phyloP scores from a whole-genome alignment of 2,329 filamentous ascomycete species.

The Cryphonectria radicalis region DNA sequence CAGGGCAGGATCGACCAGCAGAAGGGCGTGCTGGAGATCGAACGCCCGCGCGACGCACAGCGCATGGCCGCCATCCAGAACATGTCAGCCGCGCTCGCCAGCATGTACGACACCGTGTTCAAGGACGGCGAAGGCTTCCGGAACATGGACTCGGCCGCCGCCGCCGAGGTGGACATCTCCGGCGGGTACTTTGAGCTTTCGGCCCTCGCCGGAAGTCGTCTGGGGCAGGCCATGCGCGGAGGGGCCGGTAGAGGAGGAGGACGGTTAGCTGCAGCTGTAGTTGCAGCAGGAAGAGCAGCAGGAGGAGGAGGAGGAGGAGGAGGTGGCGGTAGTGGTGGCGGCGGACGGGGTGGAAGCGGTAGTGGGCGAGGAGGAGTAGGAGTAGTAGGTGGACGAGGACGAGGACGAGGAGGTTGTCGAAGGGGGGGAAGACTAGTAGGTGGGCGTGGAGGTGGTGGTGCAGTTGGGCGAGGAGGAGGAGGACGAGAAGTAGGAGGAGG shows the following conservation, averaged over 20 bases:
- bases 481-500: neutral
- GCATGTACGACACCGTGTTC: conserved; percentile 73
- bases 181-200: conserved; percentile 21
- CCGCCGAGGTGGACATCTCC: conserved; percentile 27
- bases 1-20: conserved; percentile 89
- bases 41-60: conserved; percentile 72
- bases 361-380: neutral
- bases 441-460: too few species aligned
- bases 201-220: neutral
- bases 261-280: neutral
- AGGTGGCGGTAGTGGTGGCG: neutral
- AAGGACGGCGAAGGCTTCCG: conserved; percentile 76
- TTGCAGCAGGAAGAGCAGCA: too few species aligned
- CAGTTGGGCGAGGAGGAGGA: neutral
- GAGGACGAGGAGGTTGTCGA: neutral
- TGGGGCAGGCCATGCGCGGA: neutral
- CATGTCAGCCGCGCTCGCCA: conserved; percentile 72
- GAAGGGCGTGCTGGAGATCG: conserved; percentile 80
- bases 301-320: neutral
- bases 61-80: conserved; percentile 73
- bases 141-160: conserved; percentile 32
- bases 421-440: neutral
- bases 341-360: neutral
- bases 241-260: neutral
- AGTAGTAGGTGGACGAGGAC: neutral